phyloP scores from a whole-genome alignment of 306 rosid genomes.

The Cucurbita maxima region DNA sequence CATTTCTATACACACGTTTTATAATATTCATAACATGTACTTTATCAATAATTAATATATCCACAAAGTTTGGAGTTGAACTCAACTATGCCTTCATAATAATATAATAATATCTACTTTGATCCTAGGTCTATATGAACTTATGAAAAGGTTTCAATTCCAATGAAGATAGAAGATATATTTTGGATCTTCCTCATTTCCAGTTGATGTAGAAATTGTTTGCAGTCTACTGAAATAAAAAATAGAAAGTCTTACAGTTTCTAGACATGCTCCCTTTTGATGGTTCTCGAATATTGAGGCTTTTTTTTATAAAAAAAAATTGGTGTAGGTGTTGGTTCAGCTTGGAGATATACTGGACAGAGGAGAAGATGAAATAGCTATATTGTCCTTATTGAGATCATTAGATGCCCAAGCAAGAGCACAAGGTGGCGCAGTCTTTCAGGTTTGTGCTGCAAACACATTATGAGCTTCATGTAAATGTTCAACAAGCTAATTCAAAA shows the following conservation, averaged over 20 bases:
- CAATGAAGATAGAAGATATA: not conserved
- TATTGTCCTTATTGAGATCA: slow-evolving; percentile 70
- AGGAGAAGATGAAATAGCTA: slow-evolving; percentile 93
- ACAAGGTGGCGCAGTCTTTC: slow-evolving; percentile 89
- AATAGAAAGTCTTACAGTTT: not conserved
- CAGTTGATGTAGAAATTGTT: too few relatives aligned
- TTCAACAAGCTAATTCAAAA: not conserved
- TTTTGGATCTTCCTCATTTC: too few relatives aligned
- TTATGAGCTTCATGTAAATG: not conserved
- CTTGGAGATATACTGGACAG: slow-evolving; percentile 93
- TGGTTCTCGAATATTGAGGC: not conserved
- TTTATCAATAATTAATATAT: too few relatives aligned
- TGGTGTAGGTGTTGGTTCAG: slow-evolving; percentile 64
- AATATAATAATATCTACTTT: not conserved
- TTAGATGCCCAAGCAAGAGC: slow-evolving; percentile 73
- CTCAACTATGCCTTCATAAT: not conserved
- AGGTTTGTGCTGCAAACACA: slow-evolving; percentile 39
- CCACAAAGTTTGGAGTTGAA: too few relatives aligned
- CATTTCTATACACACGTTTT: not conserved
- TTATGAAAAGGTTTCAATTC: not conserved
- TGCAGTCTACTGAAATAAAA: too few relatives aligned
- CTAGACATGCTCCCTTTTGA: not conserved
- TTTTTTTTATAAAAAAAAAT: not conserved
- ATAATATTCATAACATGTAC: not conserved
- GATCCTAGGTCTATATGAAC: not conserved